Evolutionary conservation across 2,329 filamentous ascomycete genomes (phyloP).

Genomic region (Coniochaeta sp.): DNA sequence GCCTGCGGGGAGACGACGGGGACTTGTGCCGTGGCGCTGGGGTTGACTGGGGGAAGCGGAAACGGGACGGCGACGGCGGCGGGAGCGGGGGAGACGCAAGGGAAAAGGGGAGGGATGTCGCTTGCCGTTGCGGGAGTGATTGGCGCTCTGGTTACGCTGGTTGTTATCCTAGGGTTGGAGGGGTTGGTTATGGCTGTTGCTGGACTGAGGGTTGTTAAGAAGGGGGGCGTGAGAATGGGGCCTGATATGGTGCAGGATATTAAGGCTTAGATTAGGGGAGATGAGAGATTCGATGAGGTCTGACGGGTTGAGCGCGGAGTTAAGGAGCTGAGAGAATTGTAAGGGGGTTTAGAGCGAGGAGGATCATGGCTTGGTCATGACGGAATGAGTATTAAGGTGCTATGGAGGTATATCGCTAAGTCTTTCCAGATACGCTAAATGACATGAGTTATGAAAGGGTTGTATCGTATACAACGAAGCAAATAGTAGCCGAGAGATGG

Average conservation of each 20-base stretch:
- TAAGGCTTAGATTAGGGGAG: not conserved
- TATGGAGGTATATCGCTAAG: not conserved
- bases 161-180: conserved; percentile 39
- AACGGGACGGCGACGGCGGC: conserved; percentile 13
- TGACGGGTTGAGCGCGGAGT: not conserved
- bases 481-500: too few relatives aligned
- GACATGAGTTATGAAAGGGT: not conserved
- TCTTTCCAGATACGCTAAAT: not conserved
- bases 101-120: conserved; percentile 47
- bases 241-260: conserved; percentile 1
- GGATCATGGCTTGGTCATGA: not conserved
- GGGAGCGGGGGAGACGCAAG: conserved; percentile 10
- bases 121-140: conserved; percentile 75
- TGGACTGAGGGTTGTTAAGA: conserved; percentile 41
- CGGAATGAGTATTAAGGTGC: not conserved
- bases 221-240: conserved; percentile 16
- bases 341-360: not conserved
- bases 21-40: conserved; percentile 44
- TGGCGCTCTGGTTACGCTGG: conserved; percentile 58
- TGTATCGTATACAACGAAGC: too few relatives aligned
- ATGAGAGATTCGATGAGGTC: not conserved
- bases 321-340: too few relatives aligned
- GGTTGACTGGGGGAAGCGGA: conserved; percentile 17
- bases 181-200: conserved; percentile 33
- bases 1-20: conserved; percentile 68